Conservation (phyloP, 1,284 basidiomycete genomes). For the Bothia castanella region DNA sequence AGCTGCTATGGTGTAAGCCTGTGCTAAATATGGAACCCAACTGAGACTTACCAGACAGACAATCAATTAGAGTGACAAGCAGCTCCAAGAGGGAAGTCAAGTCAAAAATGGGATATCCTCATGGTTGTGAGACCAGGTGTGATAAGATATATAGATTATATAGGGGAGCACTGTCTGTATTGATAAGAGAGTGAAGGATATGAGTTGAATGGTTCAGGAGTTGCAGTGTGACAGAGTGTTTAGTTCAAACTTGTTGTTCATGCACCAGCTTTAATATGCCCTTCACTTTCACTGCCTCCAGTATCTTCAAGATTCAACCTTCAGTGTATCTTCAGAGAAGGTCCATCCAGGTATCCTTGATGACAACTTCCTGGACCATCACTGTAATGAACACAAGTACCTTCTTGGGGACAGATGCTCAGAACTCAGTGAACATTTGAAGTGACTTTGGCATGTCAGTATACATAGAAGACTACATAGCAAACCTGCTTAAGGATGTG, state of each 20-base stretch:
- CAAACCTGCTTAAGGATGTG: no score
- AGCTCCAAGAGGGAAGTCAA: constrained; percentile 1
- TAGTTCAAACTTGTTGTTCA: constrained; percentile 7
- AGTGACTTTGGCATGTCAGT: no score
- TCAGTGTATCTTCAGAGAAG: background rate
- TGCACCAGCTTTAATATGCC: constrained; percentile 2
- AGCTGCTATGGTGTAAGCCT: background rate
- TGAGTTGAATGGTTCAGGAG: constrained; percentile 1
- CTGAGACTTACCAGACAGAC: background rate
- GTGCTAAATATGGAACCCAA: background rate
- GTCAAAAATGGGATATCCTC: background rate
- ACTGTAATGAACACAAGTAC: no score
- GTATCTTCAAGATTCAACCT: constrained; percentile 3
- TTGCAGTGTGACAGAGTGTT: background rate
- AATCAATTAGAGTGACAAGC: constrained; percentile 4
- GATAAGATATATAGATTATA: background rate
- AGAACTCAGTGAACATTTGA: no score
- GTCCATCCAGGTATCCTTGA: constrained; percentile 6
- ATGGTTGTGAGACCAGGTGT: constrained; percentile 1
- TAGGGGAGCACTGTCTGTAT: accelerated
- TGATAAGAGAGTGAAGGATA: background rate
- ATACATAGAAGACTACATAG: no score
- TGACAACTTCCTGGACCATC: constrained; percentile 1
- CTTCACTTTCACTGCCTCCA: background rate
- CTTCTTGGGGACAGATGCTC: no score